Evolutionary conservation across 139 green algal genomes (phyloP).

Genomic region (Coelastrella sp.): DNA sequence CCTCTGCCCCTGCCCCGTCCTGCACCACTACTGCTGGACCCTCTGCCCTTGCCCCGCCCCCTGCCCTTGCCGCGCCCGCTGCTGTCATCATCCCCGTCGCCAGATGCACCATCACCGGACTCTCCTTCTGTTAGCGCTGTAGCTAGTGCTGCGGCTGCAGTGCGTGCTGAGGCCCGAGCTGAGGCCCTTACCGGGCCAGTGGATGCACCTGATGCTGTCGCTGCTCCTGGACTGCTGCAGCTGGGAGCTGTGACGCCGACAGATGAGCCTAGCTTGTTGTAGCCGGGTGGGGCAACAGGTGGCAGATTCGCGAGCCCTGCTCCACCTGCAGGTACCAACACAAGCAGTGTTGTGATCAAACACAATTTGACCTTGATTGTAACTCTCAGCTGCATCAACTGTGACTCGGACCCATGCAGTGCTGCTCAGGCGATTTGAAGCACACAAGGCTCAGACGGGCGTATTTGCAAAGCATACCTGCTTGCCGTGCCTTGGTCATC

Average conservation of each 20-base stretch:
- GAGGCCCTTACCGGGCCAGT: not conserved
- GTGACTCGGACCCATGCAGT: not conserved
- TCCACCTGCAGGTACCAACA: not conserved
- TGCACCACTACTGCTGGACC: not conserved
- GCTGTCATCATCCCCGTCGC: slow-evolving; percentile 3
- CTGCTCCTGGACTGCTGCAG: not conserved
- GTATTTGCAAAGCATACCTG: not conserved
- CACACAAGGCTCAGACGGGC: no score
- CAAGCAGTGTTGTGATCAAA: no score
- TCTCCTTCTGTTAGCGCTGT: not conserved
- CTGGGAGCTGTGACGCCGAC: not conserved
- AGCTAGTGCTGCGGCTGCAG: slow-evolving; percentile 26
- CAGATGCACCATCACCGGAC: not conserved
- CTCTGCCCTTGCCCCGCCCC: not conserved
- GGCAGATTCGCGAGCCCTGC: slow-evolving; percentile 8
- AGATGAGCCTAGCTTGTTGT: slow-evolving; percentile 38
- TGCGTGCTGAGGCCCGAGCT: slow-evolving; percentile 31
- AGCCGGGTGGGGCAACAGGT: slow-evolving; percentile 29
- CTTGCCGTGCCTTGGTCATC: slow-evolving; percentile 24
- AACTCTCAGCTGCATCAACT: not conserved
- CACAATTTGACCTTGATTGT: not conserved
- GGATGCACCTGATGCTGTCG: not conserved
- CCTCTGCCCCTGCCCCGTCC: slow-evolving; percentile 12
- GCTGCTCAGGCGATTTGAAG: not conserved
- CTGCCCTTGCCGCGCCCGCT: not conserved